Evolutionary conservation across 306 rosid genomes (phyloP).

Genomic region (Prunus mira): DNA sequence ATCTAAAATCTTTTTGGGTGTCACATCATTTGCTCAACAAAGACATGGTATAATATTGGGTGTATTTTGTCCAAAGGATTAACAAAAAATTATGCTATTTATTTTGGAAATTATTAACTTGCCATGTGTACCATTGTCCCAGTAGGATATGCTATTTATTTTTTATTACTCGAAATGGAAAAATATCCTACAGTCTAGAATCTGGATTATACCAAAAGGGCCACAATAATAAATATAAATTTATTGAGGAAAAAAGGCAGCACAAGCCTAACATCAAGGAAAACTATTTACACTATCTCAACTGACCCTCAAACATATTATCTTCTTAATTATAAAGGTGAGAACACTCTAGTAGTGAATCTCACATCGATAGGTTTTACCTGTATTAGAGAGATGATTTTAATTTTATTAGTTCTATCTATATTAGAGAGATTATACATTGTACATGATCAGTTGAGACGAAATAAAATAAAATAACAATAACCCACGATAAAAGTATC

Average conservation of each 20-base stretch:
- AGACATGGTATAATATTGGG: background rate
- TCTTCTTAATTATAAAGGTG: background rate
- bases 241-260: background rate
- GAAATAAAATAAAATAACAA: too few relatives aligned
- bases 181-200: background rate
- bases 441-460: too few relatives aligned
- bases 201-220: background rate
- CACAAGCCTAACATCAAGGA: background rate
- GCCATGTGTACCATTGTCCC: background rate
- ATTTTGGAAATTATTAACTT: background rate
- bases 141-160: background rate
- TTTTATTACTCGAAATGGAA: background rate
- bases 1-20: background rate
- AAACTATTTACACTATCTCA: too few relatives aligned
- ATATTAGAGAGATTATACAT: background rate
- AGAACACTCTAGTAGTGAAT: background rate
- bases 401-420: too few relatives aligned
- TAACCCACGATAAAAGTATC: background rate
- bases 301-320: background rate
- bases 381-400: too few relatives aligned
- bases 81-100: background rate
- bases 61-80: background rate
- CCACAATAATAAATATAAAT: background rate
- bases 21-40: background rate
- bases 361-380: background rate